Evolutionary conservation across 192 early-diverging fungal species (phyloP).

Genomic region (Thoreauomyces humboldtii): DNA sequence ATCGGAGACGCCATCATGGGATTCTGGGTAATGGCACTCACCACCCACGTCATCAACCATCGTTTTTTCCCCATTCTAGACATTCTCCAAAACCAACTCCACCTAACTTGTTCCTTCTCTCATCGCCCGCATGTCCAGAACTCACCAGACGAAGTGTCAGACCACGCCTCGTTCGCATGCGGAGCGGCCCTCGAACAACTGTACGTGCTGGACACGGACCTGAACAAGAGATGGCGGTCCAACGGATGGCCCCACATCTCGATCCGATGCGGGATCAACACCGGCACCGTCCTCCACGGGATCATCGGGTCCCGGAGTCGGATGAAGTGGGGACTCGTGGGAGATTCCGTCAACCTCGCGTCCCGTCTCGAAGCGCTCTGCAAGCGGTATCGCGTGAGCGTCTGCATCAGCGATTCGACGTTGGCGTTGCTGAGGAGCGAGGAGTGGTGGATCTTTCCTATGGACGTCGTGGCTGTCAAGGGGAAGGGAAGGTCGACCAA

Average conservation of each 20-base stretch:
- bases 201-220: neutral
- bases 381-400: slow-evolving; percentile 13
- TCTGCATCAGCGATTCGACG: neutral
- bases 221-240: neutral
- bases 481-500: neutral
- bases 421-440: neutral
- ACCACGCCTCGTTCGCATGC: slow-evolving; percentile 9
- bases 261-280: slow-evolving; percentile 6
- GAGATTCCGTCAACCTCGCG: slow-evolving; percentile 8
- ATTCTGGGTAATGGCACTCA: neutral
- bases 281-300: slow-evolving; percentile 5
- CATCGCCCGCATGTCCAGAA: too few relatives aligned
- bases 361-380: slow-evolving; percentile 8
- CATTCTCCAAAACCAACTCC: too few relatives aligned
- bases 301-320: slow-evolving; percentile 11
- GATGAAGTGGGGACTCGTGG: slow-evolving; percentile 5
- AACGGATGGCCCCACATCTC: slow-evolving; percentile 2
- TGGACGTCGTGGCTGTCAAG: slow-evolving; percentile 10
- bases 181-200: neutral
- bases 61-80: too few relatives aligned
- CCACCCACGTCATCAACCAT: too few relatives aligned
- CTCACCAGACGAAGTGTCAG: neutral
- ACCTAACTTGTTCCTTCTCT: too few relatives aligned
- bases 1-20: slow-evolving; percentile 19
- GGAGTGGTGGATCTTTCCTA: slow-evolving; percentile 4